phyloP scores from a whole-genome alignment of 768 basidiomycete genomes.

The Pluteus cervinus region DNA sequence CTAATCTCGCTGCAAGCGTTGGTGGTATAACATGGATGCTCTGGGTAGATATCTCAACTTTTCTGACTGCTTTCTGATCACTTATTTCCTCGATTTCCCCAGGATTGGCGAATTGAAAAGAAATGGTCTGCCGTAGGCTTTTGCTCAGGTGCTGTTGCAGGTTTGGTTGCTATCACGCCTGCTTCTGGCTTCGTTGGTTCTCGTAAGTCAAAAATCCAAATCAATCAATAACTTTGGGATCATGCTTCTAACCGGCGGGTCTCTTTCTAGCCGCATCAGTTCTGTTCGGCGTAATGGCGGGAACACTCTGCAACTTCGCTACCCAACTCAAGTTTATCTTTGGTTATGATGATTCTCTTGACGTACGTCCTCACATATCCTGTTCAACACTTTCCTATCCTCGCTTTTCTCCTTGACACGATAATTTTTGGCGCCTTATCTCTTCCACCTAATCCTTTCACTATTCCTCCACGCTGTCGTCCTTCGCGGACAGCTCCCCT shows the following conservation, averaged over 20 bases:
- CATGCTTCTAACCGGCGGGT: constrained; percentile 2
- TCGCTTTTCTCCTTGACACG: constrained; percentile 2
- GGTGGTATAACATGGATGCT: constrained; percentile 91
- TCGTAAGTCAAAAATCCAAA: constrained; percentile 48
- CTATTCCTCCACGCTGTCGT: no score
- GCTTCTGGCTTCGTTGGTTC: constrained; percentile 75
- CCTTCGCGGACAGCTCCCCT: no score
- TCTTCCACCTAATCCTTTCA: no score
- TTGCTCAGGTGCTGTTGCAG: constrained; percentile 92
- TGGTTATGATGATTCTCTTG: constrained; percentile 73
- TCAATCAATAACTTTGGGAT: neutral
- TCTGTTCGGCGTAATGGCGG: constrained; percentile 78
- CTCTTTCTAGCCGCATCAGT: constrained; percentile 63
- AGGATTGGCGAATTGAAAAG: constrained; percentile 87
- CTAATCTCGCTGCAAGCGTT: constrained; percentile 84
- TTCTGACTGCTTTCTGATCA: neutral
- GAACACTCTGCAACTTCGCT: constrained; percentile 87
- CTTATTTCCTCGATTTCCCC: neutral
- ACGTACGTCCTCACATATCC: constrained; percentile 37
- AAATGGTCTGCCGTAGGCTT: constrained; percentile 94
- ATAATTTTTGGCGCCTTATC: no score
- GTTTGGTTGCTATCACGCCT: constrained; percentile 84
- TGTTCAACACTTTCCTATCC: neutral
- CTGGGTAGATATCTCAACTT: constrained; percentile 41
- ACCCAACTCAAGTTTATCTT: constrained; percentile 86